A percentile compares a stretch with the other conserved stretches of the same genome.
phyloP scores from a whole-genome alignment of 2,329 filamentous ascomycete genomes.

The Nemania serpens region DNA sequence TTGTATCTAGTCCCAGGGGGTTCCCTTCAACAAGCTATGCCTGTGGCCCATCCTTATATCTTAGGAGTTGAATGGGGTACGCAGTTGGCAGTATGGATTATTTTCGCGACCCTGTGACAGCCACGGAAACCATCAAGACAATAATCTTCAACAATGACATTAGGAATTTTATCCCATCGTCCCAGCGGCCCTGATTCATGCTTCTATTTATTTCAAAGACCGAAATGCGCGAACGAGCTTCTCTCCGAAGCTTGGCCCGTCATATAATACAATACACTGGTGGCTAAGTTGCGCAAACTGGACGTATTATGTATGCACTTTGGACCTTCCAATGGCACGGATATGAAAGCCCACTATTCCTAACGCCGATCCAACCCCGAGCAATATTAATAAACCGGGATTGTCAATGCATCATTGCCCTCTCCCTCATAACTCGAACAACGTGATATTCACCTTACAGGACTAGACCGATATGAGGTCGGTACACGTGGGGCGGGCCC shows the following conservation, averaged over 20 bases:
- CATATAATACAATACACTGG: slow-evolving; percentile 28
- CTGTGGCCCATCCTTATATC: too few species aligned
- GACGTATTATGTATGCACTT: slow-evolving; percentile 18
- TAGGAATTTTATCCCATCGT: not conserved
- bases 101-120: too few species aligned
- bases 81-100: too few species aligned
- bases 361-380: slow-evolving; percentile 29
- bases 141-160: too few species aligned
- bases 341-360: slow-evolving; percentile 23
- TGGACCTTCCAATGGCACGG: slow-evolving; percentile 19
- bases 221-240: slow-evolving; percentile 17
- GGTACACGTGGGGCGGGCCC: not conserved
- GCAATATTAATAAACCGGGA: slow-evolving; percentile 20
- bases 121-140: too few species aligned
- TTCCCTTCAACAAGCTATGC: too few species aligned
- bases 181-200: slow-evolving; percentile 7
- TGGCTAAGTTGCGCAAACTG: slow-evolving; percentile 4
- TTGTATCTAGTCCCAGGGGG: too few species aligned
- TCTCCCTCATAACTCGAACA: slow-evolving; percentile 12
- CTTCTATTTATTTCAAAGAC: slow-evolving; percentile 20
- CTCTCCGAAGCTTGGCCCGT: slow-evolving; percentile 9
- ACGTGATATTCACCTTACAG: slow-evolving; percentile 9
- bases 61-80: too few species aligned
- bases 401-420: slow-evolving; percentile 25
- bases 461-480: slow-evolving; percentile 5